phyloP scores from a whole-genome alignment of 345 rosid species.

The Rhodomyrtus tomentosa region DNA sequence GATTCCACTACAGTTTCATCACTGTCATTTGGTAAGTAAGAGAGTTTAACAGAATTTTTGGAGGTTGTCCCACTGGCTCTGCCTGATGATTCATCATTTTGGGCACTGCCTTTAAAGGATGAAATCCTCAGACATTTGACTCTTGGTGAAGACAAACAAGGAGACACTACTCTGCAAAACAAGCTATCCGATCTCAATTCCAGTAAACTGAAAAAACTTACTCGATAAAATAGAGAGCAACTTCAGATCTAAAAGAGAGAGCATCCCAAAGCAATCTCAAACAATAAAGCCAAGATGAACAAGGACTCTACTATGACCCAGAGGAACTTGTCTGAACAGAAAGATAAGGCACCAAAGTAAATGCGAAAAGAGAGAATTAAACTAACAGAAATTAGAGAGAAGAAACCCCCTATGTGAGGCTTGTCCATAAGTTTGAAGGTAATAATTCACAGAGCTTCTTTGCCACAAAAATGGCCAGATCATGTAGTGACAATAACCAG shows the following conservation, averaged over 20 bases:
- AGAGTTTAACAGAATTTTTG: slow-evolving; percentile 47
- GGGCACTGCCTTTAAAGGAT: slow-evolving; percentile 64
- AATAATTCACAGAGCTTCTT: neutral
- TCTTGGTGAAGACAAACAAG: slow-evolving; percentile 27
- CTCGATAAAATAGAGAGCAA: neutral
- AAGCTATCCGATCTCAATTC: slow-evolving; percentile 6
- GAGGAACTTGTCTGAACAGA: neutral
- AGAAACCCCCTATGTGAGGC: neutral
- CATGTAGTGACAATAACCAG: neutral
- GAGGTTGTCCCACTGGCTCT: slow-evolving; percentile 37
- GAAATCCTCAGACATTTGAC: slow-evolving; percentile 49
- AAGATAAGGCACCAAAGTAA: neutral
- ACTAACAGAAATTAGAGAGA: neutral
- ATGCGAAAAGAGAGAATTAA: neutral
- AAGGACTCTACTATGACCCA: neutral
- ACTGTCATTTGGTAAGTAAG: slow-evolving; percentile 56
- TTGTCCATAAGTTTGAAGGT: neutral
- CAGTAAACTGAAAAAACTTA: slow-evolving; percentile 1
- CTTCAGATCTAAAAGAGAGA: neutral
- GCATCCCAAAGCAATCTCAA: neutral
- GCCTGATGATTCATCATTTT: slow-evolving; percentile 44
- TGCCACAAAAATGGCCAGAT: neutral
- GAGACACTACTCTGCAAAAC: slow-evolving; percentile 58
- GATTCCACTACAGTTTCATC: slow-evolving; percentile 41
- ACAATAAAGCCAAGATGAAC: neutral